phyloP scores from a whole-genome alignment of 306 rosid species.

The Gleditsia sinensis region DNA sequence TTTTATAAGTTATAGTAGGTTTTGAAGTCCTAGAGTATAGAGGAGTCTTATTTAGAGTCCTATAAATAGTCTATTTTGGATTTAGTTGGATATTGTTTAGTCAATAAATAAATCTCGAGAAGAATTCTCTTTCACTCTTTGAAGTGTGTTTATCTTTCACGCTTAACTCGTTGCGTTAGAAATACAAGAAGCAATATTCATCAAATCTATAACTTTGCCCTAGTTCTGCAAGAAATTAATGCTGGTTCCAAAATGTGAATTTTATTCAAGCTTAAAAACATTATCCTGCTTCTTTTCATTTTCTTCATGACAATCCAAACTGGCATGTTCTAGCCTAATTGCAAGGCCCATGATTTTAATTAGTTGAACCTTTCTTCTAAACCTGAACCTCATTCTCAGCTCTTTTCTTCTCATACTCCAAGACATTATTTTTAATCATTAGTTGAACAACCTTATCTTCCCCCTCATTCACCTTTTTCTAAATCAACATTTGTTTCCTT shows the following conservation, averaged over 20 bases:
- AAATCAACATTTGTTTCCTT: constrained; percentile 32
- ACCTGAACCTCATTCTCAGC: constrained; percentile 53
- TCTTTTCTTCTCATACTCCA: constrained; percentile 60
- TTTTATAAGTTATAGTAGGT: too few species aligned
- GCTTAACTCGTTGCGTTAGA: too few species aligned
- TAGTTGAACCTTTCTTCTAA: constrained; percentile 59
- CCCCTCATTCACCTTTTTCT: constrained; percentile 32
- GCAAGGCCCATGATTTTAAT: constrained; percentile 38
- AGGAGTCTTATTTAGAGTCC: too few species aligned
- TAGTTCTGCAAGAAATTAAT: neutral
- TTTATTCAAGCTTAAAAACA: constrained; percentile 1
- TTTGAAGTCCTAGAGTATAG: too few species aligned
- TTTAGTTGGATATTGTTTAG: too few species aligned
- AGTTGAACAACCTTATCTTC: constrained; percentile 43
- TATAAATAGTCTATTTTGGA: too few species aligned
- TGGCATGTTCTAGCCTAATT: constrained; percentile 3
- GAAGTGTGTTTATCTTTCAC: too few species aligned
- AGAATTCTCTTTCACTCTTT: too few species aligned
- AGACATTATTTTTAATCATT: constrained; percentile 49
- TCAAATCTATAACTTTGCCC: neutral
- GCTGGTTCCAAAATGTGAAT: constrained; percentile 13
- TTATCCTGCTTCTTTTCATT: constrained; percentile 10
- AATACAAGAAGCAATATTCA: neutral
- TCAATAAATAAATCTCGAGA: too few species aligned
- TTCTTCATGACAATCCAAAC: constrained; percentile 11